Percentiles rank a stretch among this genome's conserved stretches.
Conservation (phyloP, 2,329 filamentous ascomycete species). For the Diaporthe nobilis region DNA sequence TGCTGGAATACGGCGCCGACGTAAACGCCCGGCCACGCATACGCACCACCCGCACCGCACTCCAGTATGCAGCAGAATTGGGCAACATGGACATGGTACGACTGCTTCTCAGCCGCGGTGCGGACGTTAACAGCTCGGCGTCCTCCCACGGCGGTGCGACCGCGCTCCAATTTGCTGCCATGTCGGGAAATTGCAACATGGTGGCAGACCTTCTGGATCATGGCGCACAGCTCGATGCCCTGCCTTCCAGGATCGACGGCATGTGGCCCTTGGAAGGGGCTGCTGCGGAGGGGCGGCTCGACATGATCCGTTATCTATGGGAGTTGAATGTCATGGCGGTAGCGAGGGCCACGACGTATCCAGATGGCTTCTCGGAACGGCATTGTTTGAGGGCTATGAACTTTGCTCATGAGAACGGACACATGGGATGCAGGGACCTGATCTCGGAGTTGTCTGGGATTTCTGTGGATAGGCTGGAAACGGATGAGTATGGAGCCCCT, state of each 20-base stretch:
- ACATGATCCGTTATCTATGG: constrained; percentile 3
- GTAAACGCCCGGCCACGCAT: constrained; percentile 40
- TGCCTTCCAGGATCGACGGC: constrained; percentile 38
- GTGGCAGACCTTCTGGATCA: constrained; percentile 37
- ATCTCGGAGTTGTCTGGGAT: not conserved
- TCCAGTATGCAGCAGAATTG: constrained; percentile 44
- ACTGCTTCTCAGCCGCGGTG: constrained; percentile 42
- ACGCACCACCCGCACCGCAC: constrained; percentile 40
- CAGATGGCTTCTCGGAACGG: not conserved
- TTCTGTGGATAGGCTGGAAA: not conserved
- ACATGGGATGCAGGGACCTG: not conserved
- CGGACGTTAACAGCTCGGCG: constrained; percentile 42
- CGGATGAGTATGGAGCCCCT: not conserved
- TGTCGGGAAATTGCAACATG: constrained; percentile 43
- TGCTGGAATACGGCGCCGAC: constrained; percentile 42
- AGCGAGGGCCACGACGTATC: no score
- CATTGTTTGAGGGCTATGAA: not conserved
- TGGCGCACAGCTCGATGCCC: constrained; percentile 32
- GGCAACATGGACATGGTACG: constrained; percentile 43
- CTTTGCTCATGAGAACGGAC: not conserved
- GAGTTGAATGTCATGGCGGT: not conserved
- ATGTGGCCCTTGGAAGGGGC: constrained; percentile 45
- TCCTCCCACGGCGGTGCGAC: constrained; percentile 40
- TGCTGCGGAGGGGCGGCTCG: constrained; percentile 43
- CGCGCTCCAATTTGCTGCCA: constrained; percentile 45